These are phyloP conservation scores for Discostella pseudostelligera DNA, from an alignment of 108 stramenopile species.

Conservation along the genomic window DNA sequence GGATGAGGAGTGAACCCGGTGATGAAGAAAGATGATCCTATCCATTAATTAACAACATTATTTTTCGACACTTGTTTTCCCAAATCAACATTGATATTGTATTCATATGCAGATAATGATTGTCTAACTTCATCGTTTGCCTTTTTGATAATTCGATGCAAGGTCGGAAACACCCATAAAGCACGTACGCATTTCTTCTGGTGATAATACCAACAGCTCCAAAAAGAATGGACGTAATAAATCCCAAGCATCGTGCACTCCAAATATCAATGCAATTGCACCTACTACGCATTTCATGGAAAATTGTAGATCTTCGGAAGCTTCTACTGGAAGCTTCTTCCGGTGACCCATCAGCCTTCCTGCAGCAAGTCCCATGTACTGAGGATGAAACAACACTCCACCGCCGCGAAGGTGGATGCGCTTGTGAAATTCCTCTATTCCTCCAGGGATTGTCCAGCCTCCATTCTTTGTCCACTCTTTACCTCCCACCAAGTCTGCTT, in stretches of 20 bases:
- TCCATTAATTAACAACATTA: too few relatives aligned
- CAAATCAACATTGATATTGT: too few relatives aligned
- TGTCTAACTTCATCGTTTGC: conserved; percentile 4
- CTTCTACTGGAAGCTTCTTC: conserved; percentile 30
- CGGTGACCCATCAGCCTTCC: conserved; percentile 51
- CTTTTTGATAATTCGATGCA: conserved; percentile 4
- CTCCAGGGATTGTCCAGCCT: conserved; percentile 42
- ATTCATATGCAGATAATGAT: too few relatives aligned
- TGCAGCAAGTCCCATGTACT: conserved; percentile 52
- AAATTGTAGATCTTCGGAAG: conserved; percentile 50
- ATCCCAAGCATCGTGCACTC: conserved; percentile 49
- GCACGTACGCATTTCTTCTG: conserved; percentile 40
- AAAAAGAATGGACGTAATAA: conserved; percentile 43
- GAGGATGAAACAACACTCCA: conserved; percentile 4
- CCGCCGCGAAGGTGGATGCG: conserved; percentile 6
- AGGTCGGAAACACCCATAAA: conserved; percentile 15
- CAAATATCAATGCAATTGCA: conserved; percentile 50
- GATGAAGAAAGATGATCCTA: too few relatives aligned
- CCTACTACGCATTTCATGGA: conserved; percentile 60
- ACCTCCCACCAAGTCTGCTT: conserved; percentile 39
- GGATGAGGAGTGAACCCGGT: conserved; percentile 41
- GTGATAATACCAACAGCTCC: conserved; percentile 50
- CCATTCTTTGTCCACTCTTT: conserved; percentile 30
- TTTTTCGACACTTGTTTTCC: too few relatives aligned
- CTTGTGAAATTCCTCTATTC: conserved; percentile 30